Evolutionary conservation across 768 basidiomycete species (phyloP).

Genomic region (Epithele typhae): DNA sequence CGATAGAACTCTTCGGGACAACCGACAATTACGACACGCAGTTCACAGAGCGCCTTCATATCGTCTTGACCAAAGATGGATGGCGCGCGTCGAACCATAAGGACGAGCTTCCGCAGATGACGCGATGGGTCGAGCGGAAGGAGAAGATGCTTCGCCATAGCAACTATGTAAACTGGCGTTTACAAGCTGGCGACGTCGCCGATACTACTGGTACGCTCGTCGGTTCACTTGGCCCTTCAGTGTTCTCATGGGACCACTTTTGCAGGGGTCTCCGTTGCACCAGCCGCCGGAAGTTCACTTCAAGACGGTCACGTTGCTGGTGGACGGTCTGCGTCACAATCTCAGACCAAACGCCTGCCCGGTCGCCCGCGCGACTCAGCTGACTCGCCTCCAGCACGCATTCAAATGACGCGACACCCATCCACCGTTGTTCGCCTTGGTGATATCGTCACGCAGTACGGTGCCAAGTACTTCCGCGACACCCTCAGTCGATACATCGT

Average conservation of each 20-base stretch:
- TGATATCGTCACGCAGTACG: not conserved
- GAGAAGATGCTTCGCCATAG: conserved; percentile 13
- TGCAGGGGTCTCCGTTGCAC: too few relatives aligned
- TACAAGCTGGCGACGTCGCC: not conserved
- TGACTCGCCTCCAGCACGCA: not conserved
- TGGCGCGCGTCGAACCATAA: conserved; percentile 18
- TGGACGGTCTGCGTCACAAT: too few relatives aligned
- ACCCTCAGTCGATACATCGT: conserved; percentile 8
- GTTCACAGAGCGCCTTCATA: conserved; percentile 33
- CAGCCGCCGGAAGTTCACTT: too few relatives aligned
- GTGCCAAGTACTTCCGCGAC: conserved; percentile 1
- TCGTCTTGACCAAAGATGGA: conserved; percentile 35
- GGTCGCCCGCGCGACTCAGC: not conserved
- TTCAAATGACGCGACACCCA: conserved; percentile 3
- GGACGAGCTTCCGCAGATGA: conserved; percentile 15
- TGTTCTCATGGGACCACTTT: too few relatives aligned
- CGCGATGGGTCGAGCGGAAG: conserved; percentile 10
- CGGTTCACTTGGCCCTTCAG: too few relatives aligned
- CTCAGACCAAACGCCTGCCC: not conserved
- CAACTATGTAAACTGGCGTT: conserved; percentile 9
- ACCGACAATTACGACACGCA: conserved; percentile 22
- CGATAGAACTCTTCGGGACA: conserved; percentile 15
- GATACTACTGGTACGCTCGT: not conserved
- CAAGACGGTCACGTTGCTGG: too few relatives aligned
- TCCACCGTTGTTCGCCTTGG: not conserved